Evolutionary conservation across 1,139 yeast species (phyloP), one percentile per base, ranked within the genome.

Genomic region (Kodamaea plutei): DNA sequence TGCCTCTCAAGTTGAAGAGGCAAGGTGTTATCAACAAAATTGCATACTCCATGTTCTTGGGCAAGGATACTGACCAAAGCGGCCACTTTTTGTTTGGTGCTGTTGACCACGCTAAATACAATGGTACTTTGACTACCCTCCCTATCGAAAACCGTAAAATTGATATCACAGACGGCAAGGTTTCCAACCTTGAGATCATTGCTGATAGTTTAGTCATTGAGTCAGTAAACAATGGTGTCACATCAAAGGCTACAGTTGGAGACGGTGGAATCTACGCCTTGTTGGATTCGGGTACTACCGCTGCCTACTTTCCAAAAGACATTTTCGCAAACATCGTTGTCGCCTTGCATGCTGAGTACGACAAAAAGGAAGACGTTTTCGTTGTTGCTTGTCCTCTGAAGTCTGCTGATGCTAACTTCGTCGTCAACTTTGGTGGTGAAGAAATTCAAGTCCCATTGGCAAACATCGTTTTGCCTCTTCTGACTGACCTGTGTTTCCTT

Each of bases 31-130:
- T 76, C 38, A 48, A 60, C 24, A 61, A 65, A 26, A 58, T 56
- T 20, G 65, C 75, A 8, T 79, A 72, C 48, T 75, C 84, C 3
- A 55, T 79, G 23, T 63, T 34, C 26, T 47, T 49, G 33, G 52
- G 44, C 10, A 38, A 44, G 16, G 26, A 33, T 6, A 14, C 18
- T 20, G 30, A 35, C n/a, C 22, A 25, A 7, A 19, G 56, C 2
- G 84, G 83, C 2, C 47, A 61, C 11, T 43, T 77, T 15, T 51
- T 76, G 26, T 73, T 77, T 48, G 83, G 83, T 6, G 83, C 78
- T 4, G 58, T 76, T 8, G 83, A 77, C 49, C 55, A 59, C 26
- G 58, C 69, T 18, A 73, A 72, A 47, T 73, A 63, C 46, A 28
- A 54, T 0, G 82, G 81, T 1, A 45, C 57, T 6, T 58, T 75